Evolutionary conservation across 2,329 filamentous ascomycete genomes (phyloP).

Genomic region (Fusarium sp.): DNA sequence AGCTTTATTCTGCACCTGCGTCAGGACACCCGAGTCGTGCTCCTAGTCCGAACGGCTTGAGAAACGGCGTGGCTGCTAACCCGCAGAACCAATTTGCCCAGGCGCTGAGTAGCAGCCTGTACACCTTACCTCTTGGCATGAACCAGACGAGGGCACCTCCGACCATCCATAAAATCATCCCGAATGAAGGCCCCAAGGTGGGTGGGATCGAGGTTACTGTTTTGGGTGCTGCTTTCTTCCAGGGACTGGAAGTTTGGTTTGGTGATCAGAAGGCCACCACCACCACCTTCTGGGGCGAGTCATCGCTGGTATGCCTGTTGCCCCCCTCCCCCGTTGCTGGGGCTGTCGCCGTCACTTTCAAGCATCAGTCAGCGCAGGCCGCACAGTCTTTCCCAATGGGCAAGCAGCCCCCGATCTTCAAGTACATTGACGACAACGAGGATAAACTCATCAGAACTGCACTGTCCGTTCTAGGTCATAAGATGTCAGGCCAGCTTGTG

Average conservation of each 20-base stretch:
- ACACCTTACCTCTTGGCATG: slow-evolving; percentile 65
- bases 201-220: slow-evolving; percentile 92
- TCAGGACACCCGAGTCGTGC: slow-evolving; percentile 84
- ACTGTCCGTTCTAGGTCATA: slow-evolving; percentile 74
- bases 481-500: slow-evolving; percentile 75
- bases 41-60: slow-evolving; percentile 76
- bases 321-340: slow-evolving; percentile 80
- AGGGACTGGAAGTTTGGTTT: slow-evolving; percentile 86
- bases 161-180: slow-evolving; percentile 87
- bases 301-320: slow-evolving; percentile 83
- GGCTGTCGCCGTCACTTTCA: slow-evolving; percentile 80
- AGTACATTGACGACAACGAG: slow-evolving; percentile 81
- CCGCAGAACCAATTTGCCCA: slow-evolving; percentile 63
- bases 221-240: slow-evolving; percentile 84
- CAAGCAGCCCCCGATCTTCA: slow-evolving; percentile 72
- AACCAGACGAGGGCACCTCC: slow-evolving; percentile 64
- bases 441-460: slow-evolving; percentile 79
- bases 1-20: slow-evolving; percentile 79
- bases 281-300: slow-evolving; percentile 86
- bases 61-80: slow-evolving; percentile 62
- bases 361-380: slow-evolving; percentile 63
- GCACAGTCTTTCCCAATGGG: slow-evolving; percentile 55
- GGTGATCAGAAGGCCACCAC: slow-evolving; percentile 76
- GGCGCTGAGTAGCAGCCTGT: slow-evolving; percentile 65
- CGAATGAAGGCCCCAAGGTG: slow-evolving; percentile 83